Base-by-base conservation (phyloP, 2,329 filamentous ascomycete species). In the Thelonectria rubi region DNA sequence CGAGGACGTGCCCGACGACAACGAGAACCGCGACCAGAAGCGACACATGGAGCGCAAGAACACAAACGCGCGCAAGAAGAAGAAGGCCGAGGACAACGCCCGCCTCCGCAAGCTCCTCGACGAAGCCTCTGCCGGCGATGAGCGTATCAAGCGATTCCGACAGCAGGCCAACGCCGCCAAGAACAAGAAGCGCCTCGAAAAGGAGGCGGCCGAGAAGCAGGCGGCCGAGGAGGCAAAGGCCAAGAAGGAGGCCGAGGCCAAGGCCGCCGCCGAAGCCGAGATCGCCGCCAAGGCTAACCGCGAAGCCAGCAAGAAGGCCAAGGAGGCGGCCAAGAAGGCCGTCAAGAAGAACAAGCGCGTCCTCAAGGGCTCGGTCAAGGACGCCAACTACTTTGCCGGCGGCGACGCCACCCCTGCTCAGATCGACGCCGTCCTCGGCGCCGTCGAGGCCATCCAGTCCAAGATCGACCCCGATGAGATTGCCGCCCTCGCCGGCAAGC, bases 341-440 rank as follows among this genome's bases (percentile, higher is more conserved):
- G 91, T 95, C 73, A 99, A 99, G 91, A 99, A 99, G 91, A 99
- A 99, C 88, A 97, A 97, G 88, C 93, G 95, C 84, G 91, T 98
- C 49, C 89, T 99, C 72, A 93, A 96, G 79, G 89, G 88, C 65
- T 93, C 92, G 68, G 91, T 94, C 80, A 99, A 99, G 86, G 95
- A 99, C 70, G 94, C 92, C 73, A 97, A 97, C 85, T 99, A 99
- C 88, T 97, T 99, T 78, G 85, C 84, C 59, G 88, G 88, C 56
- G 91, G 89, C 56, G 91, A 94, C 62, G 82, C 89, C 24, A 86
- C 91, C n/a, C 84, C 92, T 14, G 81, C 87, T 11, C 87, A 92
- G 75, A 92, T 99, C 69, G 94, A 98, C 74, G 81, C 84, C 32
- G 92, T 95, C 2, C 85, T 98, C 39, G 86, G 86, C 72, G 94